Evolutionary conservation across 2,329 filamentous ascomycete genomes (phyloP).

Genomic region (Arthrocladium fulminans): DNA sequence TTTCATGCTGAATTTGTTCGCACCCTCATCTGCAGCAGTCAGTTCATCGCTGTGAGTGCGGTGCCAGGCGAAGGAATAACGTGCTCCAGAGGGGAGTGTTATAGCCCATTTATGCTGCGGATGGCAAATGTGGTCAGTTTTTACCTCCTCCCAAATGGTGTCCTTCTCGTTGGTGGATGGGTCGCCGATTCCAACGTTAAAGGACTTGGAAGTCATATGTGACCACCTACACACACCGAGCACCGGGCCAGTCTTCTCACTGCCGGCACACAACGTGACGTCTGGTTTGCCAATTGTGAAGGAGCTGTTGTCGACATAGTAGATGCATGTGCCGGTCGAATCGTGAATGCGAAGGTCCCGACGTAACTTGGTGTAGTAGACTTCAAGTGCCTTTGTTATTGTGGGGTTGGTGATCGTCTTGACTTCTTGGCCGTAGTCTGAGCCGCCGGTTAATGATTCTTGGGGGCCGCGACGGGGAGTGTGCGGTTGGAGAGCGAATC

Average conservation of each 20-base stretch:
- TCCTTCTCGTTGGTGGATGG: conserved; percentile 2
- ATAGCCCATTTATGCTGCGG: not conserved
- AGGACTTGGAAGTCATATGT: conserved; percentile 4
- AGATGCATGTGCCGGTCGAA: not conserved
- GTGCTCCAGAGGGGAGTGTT: not conserved
- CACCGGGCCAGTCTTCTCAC: conserved; percentile 7
- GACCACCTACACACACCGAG: not conserved
- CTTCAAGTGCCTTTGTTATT: not conserved
- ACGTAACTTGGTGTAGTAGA: conserved; percentile 9
- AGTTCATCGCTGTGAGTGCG: not conserved
- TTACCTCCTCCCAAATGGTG: conserved; percentile 21
- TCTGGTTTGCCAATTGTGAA: conserved; percentile 7
- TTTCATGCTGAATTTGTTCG: not conserved
- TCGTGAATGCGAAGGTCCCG: conserved; percentile 7
- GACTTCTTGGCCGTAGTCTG: conserved; percentile 1
- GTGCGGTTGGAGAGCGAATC: not conserved
- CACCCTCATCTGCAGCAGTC: not conserved
- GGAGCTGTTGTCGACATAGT: conserved; percentile 9
- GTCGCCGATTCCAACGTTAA: conserved; percentile 4
- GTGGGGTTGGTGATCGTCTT: not conserved
- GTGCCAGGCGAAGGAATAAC: not conserved
- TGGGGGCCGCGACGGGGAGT: conserved; percentile 3
- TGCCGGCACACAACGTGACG: conserved; percentile 2
- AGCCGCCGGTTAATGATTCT: not conserved
- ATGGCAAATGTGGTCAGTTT: not conserved